Conservation (phyloP, 2,329 filamentous ascomycete species). For the Plenodomus lindquistii region DNA sequence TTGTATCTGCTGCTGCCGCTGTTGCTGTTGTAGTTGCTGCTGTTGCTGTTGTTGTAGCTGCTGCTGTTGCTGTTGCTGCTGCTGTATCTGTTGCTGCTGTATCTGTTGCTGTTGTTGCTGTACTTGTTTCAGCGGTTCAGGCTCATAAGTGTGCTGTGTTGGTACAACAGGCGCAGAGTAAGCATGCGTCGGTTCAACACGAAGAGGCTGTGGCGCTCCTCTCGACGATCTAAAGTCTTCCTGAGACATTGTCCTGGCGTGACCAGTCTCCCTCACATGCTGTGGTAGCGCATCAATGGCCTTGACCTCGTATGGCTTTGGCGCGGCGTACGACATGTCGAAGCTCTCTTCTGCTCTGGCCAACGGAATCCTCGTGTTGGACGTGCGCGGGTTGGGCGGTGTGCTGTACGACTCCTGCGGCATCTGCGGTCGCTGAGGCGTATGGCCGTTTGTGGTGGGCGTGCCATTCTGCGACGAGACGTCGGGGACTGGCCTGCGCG, state of each 20-base stretch:
- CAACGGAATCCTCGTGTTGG: constrained; percentile 22
- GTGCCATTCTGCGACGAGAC: constrained; percentile 24
- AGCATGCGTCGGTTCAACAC: constrained; percentile 45
- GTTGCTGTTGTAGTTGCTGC: constrained; percentile 14
- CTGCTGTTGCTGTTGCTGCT: constrained; percentile 14
- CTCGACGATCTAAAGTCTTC: constrained; percentile 30
- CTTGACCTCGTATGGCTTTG: constrained; percentile 43
- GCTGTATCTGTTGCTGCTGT: constrained; percentile 16
- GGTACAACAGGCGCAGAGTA: constrained; percentile 52
- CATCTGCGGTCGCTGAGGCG: constrained; percentile 28
- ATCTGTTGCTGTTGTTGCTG: constrained; percentile 13
- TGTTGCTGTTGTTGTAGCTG: constrained; percentile 16
- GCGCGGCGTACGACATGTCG: constrained; percentile 44
- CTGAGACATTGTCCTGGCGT: constrained; percentile 32
- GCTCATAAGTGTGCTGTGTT: constrained; percentile 34
- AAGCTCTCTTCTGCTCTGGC: constrained; percentile 26
- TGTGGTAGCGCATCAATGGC: constrained; percentile 33
- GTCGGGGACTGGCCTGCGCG: constrained; percentile 35
- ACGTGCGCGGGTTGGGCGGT: constrained; percentile 28
- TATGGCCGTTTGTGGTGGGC: constrained; percentile 24
- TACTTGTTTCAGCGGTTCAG: constrained; percentile 7
- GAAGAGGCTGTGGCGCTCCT: constrained; percentile 27
- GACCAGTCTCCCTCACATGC: constrained; percentile 17
- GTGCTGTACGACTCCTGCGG: constrained; percentile 27
- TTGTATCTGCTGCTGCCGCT: constrained; percentile 10